Conservation (phyloP, 2,329 filamentous ascomycete species). For the Monilinia aucupariae region DNA sequence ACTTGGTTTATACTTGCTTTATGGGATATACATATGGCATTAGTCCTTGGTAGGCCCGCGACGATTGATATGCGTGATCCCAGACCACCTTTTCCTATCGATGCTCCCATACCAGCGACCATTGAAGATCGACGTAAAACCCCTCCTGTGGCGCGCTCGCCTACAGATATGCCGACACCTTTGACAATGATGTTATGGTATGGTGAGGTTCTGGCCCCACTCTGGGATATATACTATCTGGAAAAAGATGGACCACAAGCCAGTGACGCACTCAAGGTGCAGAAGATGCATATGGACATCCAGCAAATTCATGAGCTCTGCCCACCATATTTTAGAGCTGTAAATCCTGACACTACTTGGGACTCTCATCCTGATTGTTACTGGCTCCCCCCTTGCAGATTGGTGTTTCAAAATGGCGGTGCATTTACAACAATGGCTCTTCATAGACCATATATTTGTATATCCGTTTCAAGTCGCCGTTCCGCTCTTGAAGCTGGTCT, state of each 20-base stretch:
- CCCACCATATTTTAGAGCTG: slow-evolving; percentile 49
- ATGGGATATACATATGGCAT: slow-evolving; percentile 39
- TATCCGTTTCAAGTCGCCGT: slow-evolving; percentile 47
- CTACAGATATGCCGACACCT: slow-evolving; percentile 49
- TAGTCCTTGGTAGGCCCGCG: slow-evolving; percentile 38
- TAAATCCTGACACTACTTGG: slow-evolving; percentile 53
- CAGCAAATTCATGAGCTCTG: slow-evolving; percentile 44
- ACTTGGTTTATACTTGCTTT: slow-evolving; percentile 51
- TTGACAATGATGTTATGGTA: slow-evolving; percentile 50
- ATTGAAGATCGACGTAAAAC: slow-evolving; percentile 42
- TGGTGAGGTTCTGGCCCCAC: slow-evolving; percentile 43
- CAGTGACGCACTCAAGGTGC: slow-evolving; percentile 49
- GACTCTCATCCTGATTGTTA: slow-evolving; percentile 48
- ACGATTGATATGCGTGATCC: slow-evolving; percentile 47
- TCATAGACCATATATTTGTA: slow-evolving; percentile 58
- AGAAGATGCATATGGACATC: slow-evolving; percentile 48
- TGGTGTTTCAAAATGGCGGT: slow-evolving; percentile 42
- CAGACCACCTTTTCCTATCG: slow-evolving; percentile 48
- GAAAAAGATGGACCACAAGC: slow-evolving; percentile 52
- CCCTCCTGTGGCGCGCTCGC: slow-evolving; percentile 43
- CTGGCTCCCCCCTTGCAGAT: slow-evolving; percentile 49
- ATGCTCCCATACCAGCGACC: slow-evolving; percentile 42
- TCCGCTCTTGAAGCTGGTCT: slow-evolving; percentile 53
- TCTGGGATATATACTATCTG: slow-evolving; percentile 47
- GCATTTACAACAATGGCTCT: slow-evolving; percentile 54